Evolutionary conservation across 495 filamentous ascomycete genomes (phyloP).

Genomic region (Elasticomyces elasticus): DNA sequence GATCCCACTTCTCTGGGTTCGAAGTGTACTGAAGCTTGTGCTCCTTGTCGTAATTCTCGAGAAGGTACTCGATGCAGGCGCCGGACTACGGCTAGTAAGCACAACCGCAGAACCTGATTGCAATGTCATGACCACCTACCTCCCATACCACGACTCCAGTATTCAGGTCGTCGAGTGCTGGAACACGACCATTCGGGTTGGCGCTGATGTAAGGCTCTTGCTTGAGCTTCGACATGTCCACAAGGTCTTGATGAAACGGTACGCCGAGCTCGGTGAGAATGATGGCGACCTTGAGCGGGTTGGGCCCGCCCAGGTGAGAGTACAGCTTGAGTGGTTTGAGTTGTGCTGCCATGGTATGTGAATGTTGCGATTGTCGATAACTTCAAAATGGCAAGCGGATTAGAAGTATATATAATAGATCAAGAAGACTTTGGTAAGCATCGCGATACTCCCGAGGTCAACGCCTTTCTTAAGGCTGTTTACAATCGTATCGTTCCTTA

Average conservation of each 20-base stretch:
- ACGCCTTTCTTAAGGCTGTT: too few relatives aligned
- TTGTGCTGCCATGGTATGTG: too few relatives aligned
- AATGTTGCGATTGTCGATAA: too few relatives aligned
- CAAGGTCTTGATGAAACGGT: slow-evolving; percentile 15
- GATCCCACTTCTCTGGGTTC: slow-evolving; percentile 27
- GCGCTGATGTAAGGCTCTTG: slow-evolving; percentile 16
- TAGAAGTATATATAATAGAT: too few relatives aligned
- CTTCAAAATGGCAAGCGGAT: too few relatives aligned
- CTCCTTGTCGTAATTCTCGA: slow-evolving; percentile 29
- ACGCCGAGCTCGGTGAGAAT: slow-evolving; percentile 24
- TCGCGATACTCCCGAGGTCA: too few relatives aligned
- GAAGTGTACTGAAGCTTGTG: slow-evolving; percentile 23
- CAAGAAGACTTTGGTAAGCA: too few relatives aligned
- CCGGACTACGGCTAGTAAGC: slow-evolving; percentile 17
- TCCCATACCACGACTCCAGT: slow-evolving; percentile 36
- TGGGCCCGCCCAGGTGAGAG: slow-evolving; percentile 7
- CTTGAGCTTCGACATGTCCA: slow-evolving; percentile 16
- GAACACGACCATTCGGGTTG: slow-evolving; percentile 36
- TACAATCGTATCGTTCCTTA: too few relatives aligned
- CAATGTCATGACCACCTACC: slow-evolving; percentile 6
- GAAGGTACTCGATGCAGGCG: slow-evolving; percentile 30
- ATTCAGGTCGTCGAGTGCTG: slow-evolving; percentile 37
- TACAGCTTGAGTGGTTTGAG: not conserved
- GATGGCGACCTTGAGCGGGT: slow-evolving; percentile 22
- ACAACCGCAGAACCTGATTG: too few relatives aligned